phyloP scores from a whole-genome alignment of 139 green algal genomes.

The Chlamydomonas sp. region DNA sequence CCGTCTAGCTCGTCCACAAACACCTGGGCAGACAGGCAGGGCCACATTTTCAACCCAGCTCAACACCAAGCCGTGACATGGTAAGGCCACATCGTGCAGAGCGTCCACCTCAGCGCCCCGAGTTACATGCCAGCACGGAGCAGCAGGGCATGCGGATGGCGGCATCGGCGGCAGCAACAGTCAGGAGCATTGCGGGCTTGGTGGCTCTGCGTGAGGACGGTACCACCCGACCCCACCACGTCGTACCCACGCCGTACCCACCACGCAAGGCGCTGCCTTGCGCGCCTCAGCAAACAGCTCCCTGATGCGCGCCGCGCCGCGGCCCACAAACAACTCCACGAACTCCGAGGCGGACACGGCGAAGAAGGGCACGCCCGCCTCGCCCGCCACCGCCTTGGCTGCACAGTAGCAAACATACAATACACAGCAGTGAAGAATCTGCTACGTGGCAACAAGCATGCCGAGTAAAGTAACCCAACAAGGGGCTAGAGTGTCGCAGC shows the following conservation, averaged over 20 bases:
- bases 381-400: conserved; percentile 91
- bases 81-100: too few species aligned
- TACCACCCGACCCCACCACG: too few species aligned
- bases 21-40: conserved; percentile 64
- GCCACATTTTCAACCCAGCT: too few species aligned
- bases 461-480: background rate
- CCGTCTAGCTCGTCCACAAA: conserved; percentile 99
- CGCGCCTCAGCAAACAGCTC: conserved; percentile 95
- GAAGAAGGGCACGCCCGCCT: conserved; percentile 95
- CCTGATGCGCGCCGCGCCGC: conserved; percentile 89
- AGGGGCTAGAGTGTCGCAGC: too few species aligned
- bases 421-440: too few species aligned
- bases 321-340: conserved; percentile 98
- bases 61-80: too few species aligned
- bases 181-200: too few species aligned
- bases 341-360: conserved; percentile 94
- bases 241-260: conserved; percentile 33
- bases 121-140: too few species aligned
- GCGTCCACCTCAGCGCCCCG: too few species aligned
- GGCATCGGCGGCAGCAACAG: too few species aligned
- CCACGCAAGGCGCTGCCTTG: conserved; percentile 77
- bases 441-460: background rate
- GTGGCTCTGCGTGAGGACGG: too few species aligned
- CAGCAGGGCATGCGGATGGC: too few species aligned
- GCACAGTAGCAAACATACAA: background rate